Evolutionary conservation across 768 basidiomycete genomes (phyloP).

Genomic region (Botryobasidium botryosum): DNA sequence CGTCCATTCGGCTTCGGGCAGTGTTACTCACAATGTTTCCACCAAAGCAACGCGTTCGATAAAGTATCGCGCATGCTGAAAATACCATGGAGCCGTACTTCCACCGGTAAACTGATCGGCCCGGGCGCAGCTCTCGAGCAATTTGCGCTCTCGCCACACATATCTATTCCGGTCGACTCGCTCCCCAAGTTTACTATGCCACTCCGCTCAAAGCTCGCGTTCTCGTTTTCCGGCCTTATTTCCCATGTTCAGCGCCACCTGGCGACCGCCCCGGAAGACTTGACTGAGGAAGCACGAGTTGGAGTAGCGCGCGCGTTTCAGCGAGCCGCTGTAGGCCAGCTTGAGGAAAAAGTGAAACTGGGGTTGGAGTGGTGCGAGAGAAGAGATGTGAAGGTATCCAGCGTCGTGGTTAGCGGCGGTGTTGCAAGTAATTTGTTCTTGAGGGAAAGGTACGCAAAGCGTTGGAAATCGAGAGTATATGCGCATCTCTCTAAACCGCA

Average conservation of each 20-base stretch:
- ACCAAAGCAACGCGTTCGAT: slow-evolving; percentile 46
- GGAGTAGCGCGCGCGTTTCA: slow-evolving; percentile 60
- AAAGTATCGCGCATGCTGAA: slow-evolving; percentile 57
- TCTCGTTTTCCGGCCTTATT: slow-evolving; percentile 70
- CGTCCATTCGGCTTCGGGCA: neutral
- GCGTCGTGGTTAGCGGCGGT: slow-evolving; percentile 78
- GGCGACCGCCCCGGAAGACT: slow-evolving; percentile 17
- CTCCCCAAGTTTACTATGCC: slow-evolving; percentile 24
- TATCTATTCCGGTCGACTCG: slow-evolving; percentile 5
- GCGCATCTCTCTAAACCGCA: too few relatives aligned
- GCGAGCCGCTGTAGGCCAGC: slow-evolving; percentile 46
- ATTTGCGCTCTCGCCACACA: slow-evolving; percentile 21
- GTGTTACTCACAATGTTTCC: neutral
- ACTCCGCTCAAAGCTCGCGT: slow-evolving; percentile 37
- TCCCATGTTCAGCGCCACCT: slow-evolving; percentile 49
- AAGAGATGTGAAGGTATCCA: slow-evolving; percentile 28
- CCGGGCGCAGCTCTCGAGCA: slow-evolving; percentile 71
- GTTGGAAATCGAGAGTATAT: too few relatives aligned
- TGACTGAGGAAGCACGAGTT: slow-evolving; percentile 11
- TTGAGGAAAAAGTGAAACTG: slow-evolving; percentile 55
- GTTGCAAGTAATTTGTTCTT: slow-evolving; percentile 77
- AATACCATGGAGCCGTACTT: slow-evolving; percentile 39
- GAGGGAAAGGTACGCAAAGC: slow-evolving; percentile 45
- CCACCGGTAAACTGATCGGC: slow-evolving; percentile 23
- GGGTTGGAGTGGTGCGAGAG: slow-evolving; percentile 30